These are phyloP conservation scores for Chlorella sp. DNA, from an alignment of 139 green algal genomes.

Conservation along the genomic window DNA sequence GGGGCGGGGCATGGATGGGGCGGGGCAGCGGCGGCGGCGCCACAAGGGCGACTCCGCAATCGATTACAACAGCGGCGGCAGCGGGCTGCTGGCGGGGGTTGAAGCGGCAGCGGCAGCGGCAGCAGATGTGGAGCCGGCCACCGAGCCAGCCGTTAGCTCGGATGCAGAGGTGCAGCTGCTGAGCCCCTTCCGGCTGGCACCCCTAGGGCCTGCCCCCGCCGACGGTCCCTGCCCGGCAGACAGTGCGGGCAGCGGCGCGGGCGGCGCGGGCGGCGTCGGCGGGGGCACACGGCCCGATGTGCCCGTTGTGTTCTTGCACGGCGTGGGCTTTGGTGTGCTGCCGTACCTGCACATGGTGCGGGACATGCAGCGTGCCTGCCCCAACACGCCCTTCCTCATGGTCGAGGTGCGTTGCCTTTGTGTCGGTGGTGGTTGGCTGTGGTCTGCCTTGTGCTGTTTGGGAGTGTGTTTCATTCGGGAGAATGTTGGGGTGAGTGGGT, in stretches of 20 bases:
- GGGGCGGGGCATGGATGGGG: background rate
- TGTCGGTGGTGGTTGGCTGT: too few relatives aligned
- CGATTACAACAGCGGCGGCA: background rate
- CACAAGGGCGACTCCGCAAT: constrained; percentile 10
- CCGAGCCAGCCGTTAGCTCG: background rate
- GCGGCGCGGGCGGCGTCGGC: background rate
- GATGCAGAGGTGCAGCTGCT: background rate
- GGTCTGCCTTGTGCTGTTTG: too few relatives aligned
- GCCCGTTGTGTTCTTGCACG: constrained; percentile 66
- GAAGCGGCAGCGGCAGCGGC: background rate
- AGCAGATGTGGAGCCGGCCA: background rate
- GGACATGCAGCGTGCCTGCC: constrained; percentile 38
- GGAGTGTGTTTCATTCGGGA: too few relatives aligned
- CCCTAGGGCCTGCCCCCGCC: background rate
- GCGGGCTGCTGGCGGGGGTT: background rate
- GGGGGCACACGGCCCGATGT: constrained; percentile 7
- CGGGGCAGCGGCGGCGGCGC: background rate
- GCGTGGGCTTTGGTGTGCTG: constrained; percentile 58
- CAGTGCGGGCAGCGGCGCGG: constrained; percentile 2
- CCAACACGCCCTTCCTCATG: constrained; percentile 18
- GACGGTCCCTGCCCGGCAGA: background rate
- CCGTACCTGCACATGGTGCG: constrained; percentile 57
- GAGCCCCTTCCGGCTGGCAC: background rate
- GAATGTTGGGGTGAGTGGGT: too few relatives aligned
- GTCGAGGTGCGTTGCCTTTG: constrained; percentile 22